These are phyloP conservation scores for Anthostomella pinea DNA, from an alignment of 2,329 filamentous ascomycete species.

Conservation along the genomic window DNA sequence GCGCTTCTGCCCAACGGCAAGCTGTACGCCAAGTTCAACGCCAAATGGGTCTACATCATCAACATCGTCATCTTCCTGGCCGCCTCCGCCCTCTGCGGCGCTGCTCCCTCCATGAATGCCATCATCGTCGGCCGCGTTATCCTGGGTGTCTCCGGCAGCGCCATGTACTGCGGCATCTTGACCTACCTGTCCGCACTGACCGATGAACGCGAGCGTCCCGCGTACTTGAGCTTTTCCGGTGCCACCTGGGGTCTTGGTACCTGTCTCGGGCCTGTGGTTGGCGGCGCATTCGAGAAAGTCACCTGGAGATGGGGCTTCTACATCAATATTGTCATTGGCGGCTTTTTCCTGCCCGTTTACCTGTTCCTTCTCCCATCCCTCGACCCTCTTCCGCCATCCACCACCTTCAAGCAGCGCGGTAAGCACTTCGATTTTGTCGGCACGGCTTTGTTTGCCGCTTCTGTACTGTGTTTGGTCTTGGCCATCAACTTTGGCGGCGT, in stretches of 20 bases:
- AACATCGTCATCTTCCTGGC: slow-evolving; percentile 16
- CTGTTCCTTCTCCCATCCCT: slow-evolving; percentile 28
- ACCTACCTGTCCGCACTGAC: slow-evolving; percentile 22
- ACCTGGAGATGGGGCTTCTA: slow-evolving; percentile 50
- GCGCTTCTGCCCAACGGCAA: slow-evolving; percentile 24
- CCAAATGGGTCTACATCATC: slow-evolving; percentile 36
- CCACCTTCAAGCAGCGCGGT: slow-evolving; percentile 22
- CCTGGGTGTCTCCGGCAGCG: slow-evolving; percentile 41
- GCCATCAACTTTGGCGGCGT: slow-evolving; percentile 50
- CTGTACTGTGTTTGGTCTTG: slow-evolving; percentile 43
- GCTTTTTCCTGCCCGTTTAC: slow-evolving; percentile 32
- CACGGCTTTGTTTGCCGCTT: slow-evolving; percentile 38
- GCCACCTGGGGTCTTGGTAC: slow-evolving; percentile 42
- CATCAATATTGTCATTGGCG: slow-evolving; percentile 52
- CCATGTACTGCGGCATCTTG: slow-evolving; percentile 38
- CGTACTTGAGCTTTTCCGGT: slow-evolving; percentile 22
- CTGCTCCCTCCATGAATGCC: slow-evolving; percentile 41
- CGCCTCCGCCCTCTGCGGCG: slow-evolving; percentile 39
- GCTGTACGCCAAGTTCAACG: slow-evolving; percentile 38
- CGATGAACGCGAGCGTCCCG: slow-evolving; percentile 16
- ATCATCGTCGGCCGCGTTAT: slow-evolving; percentile 47
- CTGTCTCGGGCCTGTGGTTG: slow-evolving; percentile 46
- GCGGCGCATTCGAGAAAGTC: slow-evolving; percentile 43
- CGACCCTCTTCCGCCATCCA: slow-evolving; percentile 13
- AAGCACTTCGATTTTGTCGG: slow-evolving; percentile 43